A percentile compares a stretch with the other conserved stretches of the same genome.
Evolutionary conservation across 129 eudicot genomes (phyloP).

Genomic region (Tagetes patula): DNA sequence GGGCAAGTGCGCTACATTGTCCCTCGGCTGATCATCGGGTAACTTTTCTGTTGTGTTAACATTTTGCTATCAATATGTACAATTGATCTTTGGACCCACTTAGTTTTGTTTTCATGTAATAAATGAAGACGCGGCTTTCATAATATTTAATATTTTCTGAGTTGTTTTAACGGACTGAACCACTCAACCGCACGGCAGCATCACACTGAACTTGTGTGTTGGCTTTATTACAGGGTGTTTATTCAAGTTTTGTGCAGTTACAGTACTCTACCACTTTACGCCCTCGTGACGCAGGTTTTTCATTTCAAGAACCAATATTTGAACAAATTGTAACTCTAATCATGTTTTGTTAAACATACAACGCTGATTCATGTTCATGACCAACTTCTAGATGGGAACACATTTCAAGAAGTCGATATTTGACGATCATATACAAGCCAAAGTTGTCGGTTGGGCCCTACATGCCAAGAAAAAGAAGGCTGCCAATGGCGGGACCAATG

Average conservation of each 20-base stretch:
- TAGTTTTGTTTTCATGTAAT: not conserved
- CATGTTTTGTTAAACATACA: not conserved
- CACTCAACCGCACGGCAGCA: not conserved
- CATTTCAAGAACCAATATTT: constrained; percentile 11
- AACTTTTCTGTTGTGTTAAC: constrained; percentile 8
- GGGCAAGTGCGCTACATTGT: constrained; percentile 58
- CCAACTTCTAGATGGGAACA: constrained; percentile 62
- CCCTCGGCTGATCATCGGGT: constrained; percentile 78
- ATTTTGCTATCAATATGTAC: not conserved
- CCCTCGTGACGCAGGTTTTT: constrained; percentile 71
- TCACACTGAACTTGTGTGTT: not conserved
- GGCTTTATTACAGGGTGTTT: constrained; percentile 47
- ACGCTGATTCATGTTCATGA: not conserved
- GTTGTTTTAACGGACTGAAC: not conserved
- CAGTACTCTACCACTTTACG: constrained; percentile 78
- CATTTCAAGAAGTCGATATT: constrained; percentile 52
- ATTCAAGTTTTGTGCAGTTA: constrained; percentile 71
- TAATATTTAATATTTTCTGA: too few species aligned
- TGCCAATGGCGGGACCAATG: constrained; percentile 21
- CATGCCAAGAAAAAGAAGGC: constrained; percentile 46
- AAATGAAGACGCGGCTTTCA: too few species aligned
- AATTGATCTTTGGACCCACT: not conserved
- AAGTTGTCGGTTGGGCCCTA: constrained; percentile 54
- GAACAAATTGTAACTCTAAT: not conserved
- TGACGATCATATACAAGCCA: constrained; percentile 57